Base-by-base conservation (phyloP, 208 protist species). In the Trypanosoma lewisi region DNA sequence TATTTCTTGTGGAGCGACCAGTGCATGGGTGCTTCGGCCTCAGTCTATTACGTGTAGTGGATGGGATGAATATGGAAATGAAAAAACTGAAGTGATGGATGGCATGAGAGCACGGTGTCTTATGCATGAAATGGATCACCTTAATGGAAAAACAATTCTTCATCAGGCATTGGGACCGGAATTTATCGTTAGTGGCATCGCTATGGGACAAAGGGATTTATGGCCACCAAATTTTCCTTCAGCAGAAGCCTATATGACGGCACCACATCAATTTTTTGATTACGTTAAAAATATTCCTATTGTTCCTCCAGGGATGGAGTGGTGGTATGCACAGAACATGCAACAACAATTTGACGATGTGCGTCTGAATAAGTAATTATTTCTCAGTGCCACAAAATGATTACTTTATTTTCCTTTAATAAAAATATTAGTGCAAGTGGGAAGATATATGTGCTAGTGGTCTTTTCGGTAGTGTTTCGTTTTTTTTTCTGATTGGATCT, bases 121-220 rank as follows among this genome's bases (percentile, higher is more conserved):
- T 28, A 92, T 96, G 87, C 91, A 96, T 70, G 91, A 96, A 63
- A 60, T 96, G 14, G 91, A 96, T 61, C 87, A 94, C 67, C 58
- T 96, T 4, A 42, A 78, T 41, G 91, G 91, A 19, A 89, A 87
- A 50, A 94, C 83, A 2, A 93, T 96, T 39, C 52, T 96, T 14
- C 83, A 94, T 25, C 81, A 83, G 58, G 85, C 84, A 1, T 58
- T 76, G 0, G 87, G 80, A 2, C 81, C 87, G 6, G 83, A 96
- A 62, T 94, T 94, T 79, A 84, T 94, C 9, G 80, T 92, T 17
- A 91, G 82, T 58, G 71, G 59, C 19, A 72, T 81, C 31, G 75
- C 91, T 17, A 85, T 94, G 79, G 62, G 63, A 11, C 91, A 96
- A 74, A 77, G 77, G 19, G 77, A 94, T 47, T 64, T 93, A 27